A percentile compares a stretch with the other conserved stretches of the same genome.
phyloP scores from a whole-genome alignment of 2,329 filamentous ascomycete genomes.

The Aspergillus puulaauensis region DNA sequence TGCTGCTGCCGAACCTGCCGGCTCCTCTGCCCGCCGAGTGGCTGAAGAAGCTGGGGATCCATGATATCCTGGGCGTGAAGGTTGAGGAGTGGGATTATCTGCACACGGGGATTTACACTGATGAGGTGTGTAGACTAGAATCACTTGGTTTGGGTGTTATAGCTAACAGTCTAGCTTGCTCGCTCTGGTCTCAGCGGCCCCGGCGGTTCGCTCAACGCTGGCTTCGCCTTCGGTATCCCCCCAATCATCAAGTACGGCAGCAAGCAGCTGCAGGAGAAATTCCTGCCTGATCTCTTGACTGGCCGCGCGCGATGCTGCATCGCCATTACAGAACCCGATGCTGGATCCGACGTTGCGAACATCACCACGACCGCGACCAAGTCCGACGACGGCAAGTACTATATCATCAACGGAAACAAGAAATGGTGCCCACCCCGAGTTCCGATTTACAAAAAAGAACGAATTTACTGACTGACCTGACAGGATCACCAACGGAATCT shows the following conservation, averaged over 20 bases:
- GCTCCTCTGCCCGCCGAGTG: constrained; percentile 68
- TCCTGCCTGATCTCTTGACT: constrained; percentile 66
- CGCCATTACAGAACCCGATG: constrained; percentile 75
- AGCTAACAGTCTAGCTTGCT: constrained; percentile 50
- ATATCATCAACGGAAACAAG: constrained; percentile 72
- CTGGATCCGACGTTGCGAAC: constrained; percentile 72
- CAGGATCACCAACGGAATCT: constrained; percentile 72
- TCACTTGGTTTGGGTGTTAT: no score
- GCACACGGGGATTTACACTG: constrained; percentile 67
- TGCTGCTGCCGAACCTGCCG: constrained; percentile 69
- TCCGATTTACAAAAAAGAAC: no score
- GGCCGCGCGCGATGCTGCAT: constrained; percentile 70
- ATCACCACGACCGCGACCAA: constrained; percentile 68
- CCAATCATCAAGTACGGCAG: constrained; percentile 69
- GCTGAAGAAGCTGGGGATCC: constrained; percentile 65
- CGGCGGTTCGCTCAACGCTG: constrained; percentile 64
- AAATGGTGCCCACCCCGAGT: constrained; percentile 57
- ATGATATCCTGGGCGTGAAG: constrained; percentile 64
- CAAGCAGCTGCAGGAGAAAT: constrained; percentile 60
- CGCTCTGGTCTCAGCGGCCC: constrained; percentile 66
- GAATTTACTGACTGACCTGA: constrained; percentile 32
- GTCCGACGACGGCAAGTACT: constrained; percentile 63
- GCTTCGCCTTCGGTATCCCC: constrained; percentile 71
- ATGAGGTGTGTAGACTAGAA: constrained; percentile 52
- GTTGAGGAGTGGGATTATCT: constrained; percentile 74